phyloP scores from a whole-genome alignment of 192 early-diverging fungal species.

The Oehlia diaphana region DNA sequence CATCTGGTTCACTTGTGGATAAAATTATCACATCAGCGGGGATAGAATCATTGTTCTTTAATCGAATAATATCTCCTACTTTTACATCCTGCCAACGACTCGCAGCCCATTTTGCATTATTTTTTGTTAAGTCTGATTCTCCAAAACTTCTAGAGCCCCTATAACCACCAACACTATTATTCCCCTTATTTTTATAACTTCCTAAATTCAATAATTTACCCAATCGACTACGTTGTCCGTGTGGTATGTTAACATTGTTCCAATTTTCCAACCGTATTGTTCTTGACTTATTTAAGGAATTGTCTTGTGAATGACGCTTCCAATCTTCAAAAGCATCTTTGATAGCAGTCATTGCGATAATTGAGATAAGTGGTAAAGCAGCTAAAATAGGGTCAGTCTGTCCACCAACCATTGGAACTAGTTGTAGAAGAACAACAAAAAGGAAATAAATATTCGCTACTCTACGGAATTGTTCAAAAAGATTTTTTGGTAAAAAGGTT shows the following conservation, averaged over 20 bases:
- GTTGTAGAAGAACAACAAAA: slow-evolving; percentile 83
- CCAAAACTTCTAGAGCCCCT: too few species aligned
- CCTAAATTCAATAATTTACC: not conserved
- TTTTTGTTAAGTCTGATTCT: slow-evolving; percentile 15
- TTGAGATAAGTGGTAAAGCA: slow-evolving; percentile 78
- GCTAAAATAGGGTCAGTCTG: slow-evolving; percentile 72
- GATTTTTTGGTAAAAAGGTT: slow-evolving; percentile 91
- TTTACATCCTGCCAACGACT: slow-evolving; percentile 82
- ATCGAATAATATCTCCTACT: slow-evolving; percentile 86
- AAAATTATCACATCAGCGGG: slow-evolving; percentile 93
- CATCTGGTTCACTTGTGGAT: slow-evolving; percentile 79
- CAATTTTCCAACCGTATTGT: slow-evolving; percentile 56
- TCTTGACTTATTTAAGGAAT: slow-evolving; percentile 73
- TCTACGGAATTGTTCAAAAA: slow-evolving; percentile 95
- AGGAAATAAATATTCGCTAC: slow-evolving; percentile 97
- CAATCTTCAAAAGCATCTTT: slow-evolving; percentile 96
- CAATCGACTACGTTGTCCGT: slow-evolving; percentile 20
- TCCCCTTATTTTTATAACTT: not conserved
- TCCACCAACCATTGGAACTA: slow-evolving; percentile 51
- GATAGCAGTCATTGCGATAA: slow-evolving; percentile 74
- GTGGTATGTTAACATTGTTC: slow-evolving; percentile 61
- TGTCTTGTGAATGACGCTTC: slow-evolving; percentile 81
- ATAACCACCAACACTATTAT: not conserved
- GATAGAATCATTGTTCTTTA: slow-evolving; percentile 82
- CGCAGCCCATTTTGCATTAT: slow-evolving; percentile 53